Conservation (phyloP, 441 rosid genomes). For the Eutrema salsugineum region DNA sequence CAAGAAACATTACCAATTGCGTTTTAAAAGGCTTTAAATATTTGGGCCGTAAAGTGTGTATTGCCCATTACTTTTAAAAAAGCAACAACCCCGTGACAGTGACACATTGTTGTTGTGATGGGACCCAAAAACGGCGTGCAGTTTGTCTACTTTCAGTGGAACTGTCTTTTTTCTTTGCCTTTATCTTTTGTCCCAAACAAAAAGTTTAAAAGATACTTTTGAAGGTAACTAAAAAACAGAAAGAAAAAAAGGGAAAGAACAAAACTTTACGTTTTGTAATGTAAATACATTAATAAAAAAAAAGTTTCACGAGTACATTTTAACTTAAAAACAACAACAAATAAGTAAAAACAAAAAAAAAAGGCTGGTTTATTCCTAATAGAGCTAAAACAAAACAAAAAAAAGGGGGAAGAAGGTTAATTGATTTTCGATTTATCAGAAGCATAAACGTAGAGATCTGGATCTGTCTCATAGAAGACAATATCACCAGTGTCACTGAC, state of each 20-base stretch:
- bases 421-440: conserved; percentile 28
- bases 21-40: neutral
- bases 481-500: conserved; percentile 80
- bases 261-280: conserved; percentile 15
- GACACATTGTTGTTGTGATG: conserved; percentile 17
- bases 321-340: conserved; percentile 9
- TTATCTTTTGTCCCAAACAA: conserved; percentile 15
- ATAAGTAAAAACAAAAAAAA: neutral
- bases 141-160: conserved; percentile 21
- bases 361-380: conserved; percentile 23
- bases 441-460: conserved; percentile 36
- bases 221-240: neutral
- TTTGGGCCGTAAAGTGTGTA: conserved; percentile 5
- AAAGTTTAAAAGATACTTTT: neutral
- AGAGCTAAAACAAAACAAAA: neutral
- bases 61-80: neutral
- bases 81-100: conserved; percentile 19
- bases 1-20: neutral
- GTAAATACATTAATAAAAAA: conserved; percentile 23
- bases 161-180: conserved; percentile 28
- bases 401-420: neutral
- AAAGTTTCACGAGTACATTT: conserved; percentile 12
- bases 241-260: neutral
- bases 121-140: conserved; percentile 34
- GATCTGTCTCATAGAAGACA: conserved; percentile 74